Conservation (phyloP, 2,329 filamentous ascomycete genomes). For the Pezicula radicicola region DNA sequence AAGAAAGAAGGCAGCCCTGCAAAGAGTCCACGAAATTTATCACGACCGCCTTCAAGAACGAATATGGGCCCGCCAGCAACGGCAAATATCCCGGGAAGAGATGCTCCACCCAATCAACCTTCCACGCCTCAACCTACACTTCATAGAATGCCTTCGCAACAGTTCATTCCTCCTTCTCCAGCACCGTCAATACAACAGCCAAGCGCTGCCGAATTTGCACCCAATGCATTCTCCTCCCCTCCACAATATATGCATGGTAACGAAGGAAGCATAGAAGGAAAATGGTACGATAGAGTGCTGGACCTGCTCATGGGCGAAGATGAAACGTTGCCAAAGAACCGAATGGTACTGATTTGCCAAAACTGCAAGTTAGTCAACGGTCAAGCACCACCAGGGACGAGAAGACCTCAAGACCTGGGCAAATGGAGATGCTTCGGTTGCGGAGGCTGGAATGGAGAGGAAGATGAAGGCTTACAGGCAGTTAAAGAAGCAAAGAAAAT, state of each 20-base stretch:
- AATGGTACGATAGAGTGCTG: constrained; percentile 94
- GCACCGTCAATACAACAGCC: constrained; percentile 15
- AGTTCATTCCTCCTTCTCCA: constrained; percentile 19
- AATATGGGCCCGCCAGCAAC: constrained; percentile 56
- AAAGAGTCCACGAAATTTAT: constrained; percentile 13
- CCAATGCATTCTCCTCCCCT: constrained; percentile 58
- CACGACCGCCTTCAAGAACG: constrained; percentile 36
- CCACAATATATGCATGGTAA: constrained; percentile 25
- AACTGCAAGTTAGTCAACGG: constrained; percentile 89
- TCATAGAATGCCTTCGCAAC: constrained; percentile 15
- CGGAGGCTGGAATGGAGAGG: constrained; percentile 74
- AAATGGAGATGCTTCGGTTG: constrained; percentile 89
- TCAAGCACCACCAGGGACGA: constrained; percentile 86
- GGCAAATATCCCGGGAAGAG: constrained; percentile 54
- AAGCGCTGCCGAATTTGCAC: constrained; percentile 63
- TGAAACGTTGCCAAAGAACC: constrained; percentile 87
- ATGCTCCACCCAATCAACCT: constrained; percentile 19
- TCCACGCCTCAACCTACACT: constrained; percentile 9
- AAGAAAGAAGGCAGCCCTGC: constrained; percentile 21
- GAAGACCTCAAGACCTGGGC: constrained; percentile 74
- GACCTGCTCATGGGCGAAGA: constrained; percentile 93
- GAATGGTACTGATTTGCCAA: constrained; percentile 80
- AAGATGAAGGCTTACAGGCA: constrained; percentile 72
- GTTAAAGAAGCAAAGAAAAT: constrained; percentile 57
- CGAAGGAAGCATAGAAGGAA: constrained; percentile 35